These are phyloP conservation scores for Starmerella kuoi DNA, from an alignment of 805 yeast genomes.

Conservation along the genomic window DNA sequence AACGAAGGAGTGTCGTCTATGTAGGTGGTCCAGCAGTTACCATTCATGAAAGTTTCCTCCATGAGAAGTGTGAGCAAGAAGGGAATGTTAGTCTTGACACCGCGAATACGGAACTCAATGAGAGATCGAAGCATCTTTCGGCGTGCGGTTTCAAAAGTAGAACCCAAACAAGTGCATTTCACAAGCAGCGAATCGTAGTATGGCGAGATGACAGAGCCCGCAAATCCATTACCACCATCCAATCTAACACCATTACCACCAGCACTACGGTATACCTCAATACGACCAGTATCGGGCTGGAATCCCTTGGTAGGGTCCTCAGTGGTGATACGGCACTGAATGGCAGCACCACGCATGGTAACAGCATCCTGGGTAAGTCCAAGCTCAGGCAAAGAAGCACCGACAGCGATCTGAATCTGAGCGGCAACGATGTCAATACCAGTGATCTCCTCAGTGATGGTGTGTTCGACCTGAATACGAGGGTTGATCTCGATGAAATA, in stretches of 20 bases:
- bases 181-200: conserved; percentile 98
- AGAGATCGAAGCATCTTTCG: conserved; percentile 95
- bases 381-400: conserved; percentile 82
- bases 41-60: conserved; percentile 71
- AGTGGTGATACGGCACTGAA: conserved; percentile 97
- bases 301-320: conserved; percentile 94
- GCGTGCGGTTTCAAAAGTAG: conserved; percentile 91
- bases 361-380: conserved; percentile 90
- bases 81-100: conserved; percentile 97
- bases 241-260: conserved; percentile 99
- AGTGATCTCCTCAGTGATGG: conserved; percentile 96
- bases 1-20: conserved; percentile 95
- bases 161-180: conserved; percentile 93
- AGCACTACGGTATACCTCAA: conserved; percentile 93
- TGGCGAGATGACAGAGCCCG: conserved; percentile 92
- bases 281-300: conserved; percentile 97
- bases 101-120: conserved; percentile 96
- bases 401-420: conserved; percentile 97
- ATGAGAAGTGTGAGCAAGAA: conserved; percentile 85
- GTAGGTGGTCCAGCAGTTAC: conserved; percentile 95
- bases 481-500: conserved; percentile 98
- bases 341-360: conserved; percentile 93
- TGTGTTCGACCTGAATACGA: conserved; percentile 95
- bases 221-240: conserved; percentile 97
- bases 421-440: conserved; percentile 98